phyloP scores from a whole-genome alignment of 306 rosid species.

The Mimosa bimucronata region DNA sequence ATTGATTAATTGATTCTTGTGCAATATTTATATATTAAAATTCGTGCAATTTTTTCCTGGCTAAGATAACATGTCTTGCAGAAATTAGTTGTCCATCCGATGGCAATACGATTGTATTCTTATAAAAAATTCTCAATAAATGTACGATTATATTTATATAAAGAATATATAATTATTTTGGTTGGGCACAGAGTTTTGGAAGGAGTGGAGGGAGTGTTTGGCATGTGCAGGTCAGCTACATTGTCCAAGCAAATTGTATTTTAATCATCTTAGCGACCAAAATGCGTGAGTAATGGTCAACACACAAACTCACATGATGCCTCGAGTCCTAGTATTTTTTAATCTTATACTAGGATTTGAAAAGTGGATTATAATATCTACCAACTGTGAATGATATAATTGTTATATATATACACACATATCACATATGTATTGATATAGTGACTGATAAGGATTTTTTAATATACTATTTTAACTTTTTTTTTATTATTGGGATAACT shows the following conservation, averaged over 20 bases:
- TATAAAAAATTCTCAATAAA: too few relatives aligned
- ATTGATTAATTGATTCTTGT: background rate
- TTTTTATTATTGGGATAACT: too few relatives aligned
- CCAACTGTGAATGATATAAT: background rate
- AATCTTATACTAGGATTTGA: background rate
- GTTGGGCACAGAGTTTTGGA: background rate
- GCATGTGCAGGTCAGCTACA: slow-evolving; percentile 56
- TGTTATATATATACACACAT: background rate
- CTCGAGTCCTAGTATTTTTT: background rate
- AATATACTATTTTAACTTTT: too few relatives aligned
- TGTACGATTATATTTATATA: too few relatives aligned
- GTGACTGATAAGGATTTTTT: too few relatives aligned
- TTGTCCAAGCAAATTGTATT: slow-evolving; percentile 33
- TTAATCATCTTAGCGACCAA: slow-evolving; percentile 36
- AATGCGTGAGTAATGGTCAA: slow-evolving; percentile 49
- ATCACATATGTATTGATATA: too few relatives aligned
- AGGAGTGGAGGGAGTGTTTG: slow-evolving; percentile 19
- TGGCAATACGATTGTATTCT: background rate
- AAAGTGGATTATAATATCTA: background rate
- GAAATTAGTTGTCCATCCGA: background rate
- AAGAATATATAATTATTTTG: background rate
- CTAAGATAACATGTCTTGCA: background rate
- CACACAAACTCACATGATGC: slow-evolving; percentile 14
- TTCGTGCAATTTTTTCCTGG: background rate
- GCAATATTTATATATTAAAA: background rate